phyloP scores from a whole-genome alignment of 2,329 filamentous ascomycete species.

The Hymenoscyphus occultus region DNA sequence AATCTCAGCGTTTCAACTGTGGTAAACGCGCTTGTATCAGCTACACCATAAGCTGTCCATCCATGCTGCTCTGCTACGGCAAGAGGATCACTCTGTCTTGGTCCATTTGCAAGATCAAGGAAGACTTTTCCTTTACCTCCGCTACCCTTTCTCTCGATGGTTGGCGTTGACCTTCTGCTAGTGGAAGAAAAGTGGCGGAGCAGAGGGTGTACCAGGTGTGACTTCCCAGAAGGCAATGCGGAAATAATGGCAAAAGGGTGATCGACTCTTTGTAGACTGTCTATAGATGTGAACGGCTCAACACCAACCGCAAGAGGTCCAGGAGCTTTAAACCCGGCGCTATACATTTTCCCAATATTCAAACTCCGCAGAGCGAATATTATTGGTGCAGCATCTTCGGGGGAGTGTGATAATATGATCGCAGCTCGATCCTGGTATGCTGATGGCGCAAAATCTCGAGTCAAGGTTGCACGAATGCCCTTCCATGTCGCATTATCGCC shows the following conservation, averaged over 20 bases:
- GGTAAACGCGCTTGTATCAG: slow-evolving; percentile 79
- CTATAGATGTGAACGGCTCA: slow-evolving; percentile 64
- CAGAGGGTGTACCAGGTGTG: slow-evolving; percentile 72
- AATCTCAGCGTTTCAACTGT: slow-evolving; percentile 77
- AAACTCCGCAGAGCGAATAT: slow-evolving; percentile 78
- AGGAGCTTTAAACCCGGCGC: slow-evolving; percentile 73
- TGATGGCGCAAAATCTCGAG: slow-evolving; percentile 76
- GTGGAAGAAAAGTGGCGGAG: slow-evolving; percentile 66
- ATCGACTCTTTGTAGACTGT: slow-evolving; percentile 76
- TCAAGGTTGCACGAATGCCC: slow-evolving; percentile 77
- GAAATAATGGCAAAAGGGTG: slow-evolving; percentile 81
- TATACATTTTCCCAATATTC: slow-evolving; percentile 75
- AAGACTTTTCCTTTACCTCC: slow-evolving; percentile 63
- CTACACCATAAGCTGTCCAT: slow-evolving; percentile 75
- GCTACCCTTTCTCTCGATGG: slow-evolving; percentile 25
- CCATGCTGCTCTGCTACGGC: slow-evolving; percentile 69
- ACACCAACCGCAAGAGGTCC: slow-evolving; percentile 62
- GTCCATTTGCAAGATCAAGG: slow-evolving; percentile 66
- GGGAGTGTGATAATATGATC: slow-evolving; percentile 68
- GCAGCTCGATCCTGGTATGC: slow-evolving; percentile 75
- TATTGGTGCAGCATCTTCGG: slow-evolving; percentile 73
- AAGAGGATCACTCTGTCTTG: slow-evolving; percentile 65
- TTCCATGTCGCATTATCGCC: slow-evolving; percentile 86
- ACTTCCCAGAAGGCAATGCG: slow-evolving; percentile 74
- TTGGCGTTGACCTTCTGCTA: slow-evolving; percentile 17